These are phyloP conservation scores for Diversispora epigaea DNA, from an alignment of 192 early-diverging fungal species.

Conservation along the genomic window DNA sequence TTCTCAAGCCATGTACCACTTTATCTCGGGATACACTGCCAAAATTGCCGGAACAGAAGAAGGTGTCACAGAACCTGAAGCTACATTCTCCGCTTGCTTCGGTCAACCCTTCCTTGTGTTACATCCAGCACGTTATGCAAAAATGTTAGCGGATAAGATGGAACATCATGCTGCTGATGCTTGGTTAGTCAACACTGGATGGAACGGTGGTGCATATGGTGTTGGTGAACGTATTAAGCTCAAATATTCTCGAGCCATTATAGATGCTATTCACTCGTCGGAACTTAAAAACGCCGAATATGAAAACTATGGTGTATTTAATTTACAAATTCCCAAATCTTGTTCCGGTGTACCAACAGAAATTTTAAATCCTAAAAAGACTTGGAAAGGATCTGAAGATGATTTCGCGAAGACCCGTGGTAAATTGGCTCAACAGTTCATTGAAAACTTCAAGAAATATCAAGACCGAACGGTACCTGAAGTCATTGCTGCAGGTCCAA, in stretches of 20 bases:
- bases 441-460: constrained; percentile 87
- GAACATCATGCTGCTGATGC: constrained; percentile 77
- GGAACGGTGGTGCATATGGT: constrained; percentile 93
- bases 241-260: constrained; percentile 96
- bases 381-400: constrained; percentile 77
- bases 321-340: constrained; percentile 80
- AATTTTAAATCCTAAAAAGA: constrained; percentile 81
- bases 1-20: constrained; percentile 94
- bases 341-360: constrained; percentile 76
- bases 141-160: constrained; percentile 97
- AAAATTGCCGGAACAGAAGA: constrained; percentile 98
- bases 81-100: constrained; percentile 93
- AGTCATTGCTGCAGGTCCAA: constrained; percentile 70
- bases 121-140: constrained; percentile 94
- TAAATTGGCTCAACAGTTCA: constrained; percentile 83
- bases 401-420: constrained; percentile 64
- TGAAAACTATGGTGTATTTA: constrained; percentile 84
- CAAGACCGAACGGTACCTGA: constrained; percentile 67
- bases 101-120: constrained; percentile 96
- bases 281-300: constrained; percentile 85
- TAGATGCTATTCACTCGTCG: constrained; percentile 95
- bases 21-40: constrained; percentile 96
- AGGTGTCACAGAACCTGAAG: constrained; percentile 86
- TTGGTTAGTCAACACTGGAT: constrained; percentile 97
- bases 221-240: constrained; percentile 88